Percentiles rank a stretch among this genome's conserved stretches.
These are phyloP conservation scores for Tubosaeta sp. DNA, from an alignment of 768 basidiomycete genomes.

Conservation along the genomic window DNA sequence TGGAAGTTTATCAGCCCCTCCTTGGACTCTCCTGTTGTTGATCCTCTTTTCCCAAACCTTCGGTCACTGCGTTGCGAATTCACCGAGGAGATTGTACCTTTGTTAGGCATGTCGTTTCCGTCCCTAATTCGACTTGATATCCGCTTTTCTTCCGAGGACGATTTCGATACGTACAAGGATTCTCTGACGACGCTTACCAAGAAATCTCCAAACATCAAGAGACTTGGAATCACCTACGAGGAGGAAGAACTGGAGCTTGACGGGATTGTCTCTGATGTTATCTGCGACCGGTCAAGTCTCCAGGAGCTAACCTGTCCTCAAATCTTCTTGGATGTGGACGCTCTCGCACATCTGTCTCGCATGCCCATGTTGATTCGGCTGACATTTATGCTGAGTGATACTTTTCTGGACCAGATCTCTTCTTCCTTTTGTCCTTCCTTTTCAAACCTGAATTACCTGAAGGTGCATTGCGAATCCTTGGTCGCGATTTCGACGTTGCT, in stretches of 20 bases:
- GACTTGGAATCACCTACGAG: background rate
- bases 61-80: background rate
- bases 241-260: too few relatives aligned
- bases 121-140: background rate
- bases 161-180: background rate
- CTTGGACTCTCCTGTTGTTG: background rate
- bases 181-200: background rate
- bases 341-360: conserved; percentile 3
- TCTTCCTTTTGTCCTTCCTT: background rate
- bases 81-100: background rate
- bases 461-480: background rate
- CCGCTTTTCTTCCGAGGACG: too few relatives aligned
- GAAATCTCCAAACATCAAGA: background rate
- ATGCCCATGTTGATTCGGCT: background rate
- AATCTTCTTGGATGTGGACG: background rate
- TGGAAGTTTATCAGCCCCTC: background rate
- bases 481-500: background rate
- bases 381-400: background rate
- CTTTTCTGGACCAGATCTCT: background rate
- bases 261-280: background rate
- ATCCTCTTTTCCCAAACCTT: conserved; percentile 3
- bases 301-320: background rate
- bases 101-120: background rate
- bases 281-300: conserved; percentile 6
- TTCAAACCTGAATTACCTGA: background rate